These are phyloP conservation scores for Paspalum vaginatum DNA, from an alignment of 176 grass and related monocot species.

Conservation along the genomic window DNA sequence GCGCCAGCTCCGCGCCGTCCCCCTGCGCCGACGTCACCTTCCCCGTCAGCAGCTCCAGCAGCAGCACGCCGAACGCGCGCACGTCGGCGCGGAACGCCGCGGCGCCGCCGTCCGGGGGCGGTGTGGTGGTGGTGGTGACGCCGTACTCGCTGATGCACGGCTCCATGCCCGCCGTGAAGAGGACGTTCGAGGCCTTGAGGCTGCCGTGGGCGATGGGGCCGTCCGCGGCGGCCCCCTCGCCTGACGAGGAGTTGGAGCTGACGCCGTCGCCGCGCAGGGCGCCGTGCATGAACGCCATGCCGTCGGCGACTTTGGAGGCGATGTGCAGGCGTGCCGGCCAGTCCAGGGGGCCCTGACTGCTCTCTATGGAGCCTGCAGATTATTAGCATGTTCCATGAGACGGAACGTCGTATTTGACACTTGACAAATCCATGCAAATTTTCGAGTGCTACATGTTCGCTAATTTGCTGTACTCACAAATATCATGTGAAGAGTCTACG, in stretches of 20 bases:
- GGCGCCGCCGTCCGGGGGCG: too few relatives aligned
- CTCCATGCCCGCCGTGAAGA: slow-evolving; percentile 60
- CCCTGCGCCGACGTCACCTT: slow-evolving; percentile 47
- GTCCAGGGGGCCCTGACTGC: slow-evolving; percentile 40
- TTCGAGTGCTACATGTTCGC: background rate
- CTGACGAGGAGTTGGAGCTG: slow-evolving; percentile 9
- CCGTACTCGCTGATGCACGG: slow-evolving; percentile 72
- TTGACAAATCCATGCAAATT: background rate
- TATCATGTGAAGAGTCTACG: background rate
- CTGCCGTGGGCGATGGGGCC: slow-evolving; percentile 55
- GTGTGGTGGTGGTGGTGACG: too few relatives aligned
- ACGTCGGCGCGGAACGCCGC: slow-evolving; percentile 46
- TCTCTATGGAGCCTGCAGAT: slow-evolving; percentile 48
- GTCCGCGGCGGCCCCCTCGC: background rate
- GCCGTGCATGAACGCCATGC: slow-evolving; percentile 67
- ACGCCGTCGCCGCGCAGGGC: slow-evolving; percentile 30
- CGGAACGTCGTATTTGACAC: background rate
- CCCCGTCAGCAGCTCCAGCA: slow-evolving; percentile 72
- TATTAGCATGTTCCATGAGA: background rate
- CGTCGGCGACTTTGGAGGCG: slow-evolving; percentile 54
- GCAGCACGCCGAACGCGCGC: slow-evolving; percentile 47
- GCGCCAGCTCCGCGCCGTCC: slow-evolving; percentile 56
- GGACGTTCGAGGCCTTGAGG: slow-evolving; percentile 71
- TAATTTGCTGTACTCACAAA: background rate
- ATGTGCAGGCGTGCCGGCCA: slow-evolving; percentile 53